Evolutionary conservation across 2,329 filamentous ascomycete genomes (phyloP).

Genomic region (Didymella keratinophila): DNA sequence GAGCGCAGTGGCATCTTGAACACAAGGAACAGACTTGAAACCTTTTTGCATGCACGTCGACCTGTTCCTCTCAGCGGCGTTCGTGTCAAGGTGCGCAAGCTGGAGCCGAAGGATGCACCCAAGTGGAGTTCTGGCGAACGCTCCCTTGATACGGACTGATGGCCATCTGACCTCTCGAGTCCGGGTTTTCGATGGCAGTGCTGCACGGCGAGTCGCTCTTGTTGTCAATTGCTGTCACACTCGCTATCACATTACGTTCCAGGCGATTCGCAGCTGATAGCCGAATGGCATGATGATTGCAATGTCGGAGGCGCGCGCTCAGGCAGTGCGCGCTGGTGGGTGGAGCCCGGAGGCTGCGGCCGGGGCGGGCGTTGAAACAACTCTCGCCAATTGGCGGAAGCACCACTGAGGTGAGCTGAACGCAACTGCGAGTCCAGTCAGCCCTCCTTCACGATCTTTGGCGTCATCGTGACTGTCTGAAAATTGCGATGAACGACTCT

Average conservation of each 20-base stretch:
- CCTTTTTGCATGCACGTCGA: constrained; percentile 19
- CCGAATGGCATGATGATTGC: constrained; percentile 23
- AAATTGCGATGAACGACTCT: constrained; percentile 16
- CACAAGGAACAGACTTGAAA: constrained; percentile 15
- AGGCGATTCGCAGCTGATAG: constrained; percentile 26
- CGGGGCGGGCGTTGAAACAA: constrained; percentile 26
- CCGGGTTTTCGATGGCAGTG: constrained; percentile 7
- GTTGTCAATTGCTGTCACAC: constrained; percentile 25
- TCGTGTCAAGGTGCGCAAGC: constrained; percentile 14
- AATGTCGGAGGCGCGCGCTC: constrained; percentile 37
- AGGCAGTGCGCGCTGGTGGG: constrained; percentile 24
- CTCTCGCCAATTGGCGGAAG: constrained; percentile 10
- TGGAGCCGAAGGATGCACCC: constrained; percentile 15
- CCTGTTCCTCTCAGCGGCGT: constrained; percentile 11
- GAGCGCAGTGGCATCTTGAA: constrained; percentile 22
- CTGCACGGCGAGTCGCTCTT: constrained; percentile 26
- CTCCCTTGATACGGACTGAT: constrained; percentile 18
- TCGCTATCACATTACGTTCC: constrained; percentile 25
- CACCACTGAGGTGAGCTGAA: constrained; percentile 11
- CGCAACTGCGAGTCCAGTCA: constrained; percentile 8
- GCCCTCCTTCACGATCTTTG: constrained; percentile 2
- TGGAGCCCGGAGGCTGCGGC: constrained; percentile 22
- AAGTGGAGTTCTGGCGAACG: constrained; percentile 14
- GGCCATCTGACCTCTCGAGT: constrained; percentile 19
- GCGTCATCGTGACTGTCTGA: constrained; percentile 2